Evolutionary conservation across 129 eudicot genomes (phyloP).

Genomic region (Escallonia rubra): DNA sequence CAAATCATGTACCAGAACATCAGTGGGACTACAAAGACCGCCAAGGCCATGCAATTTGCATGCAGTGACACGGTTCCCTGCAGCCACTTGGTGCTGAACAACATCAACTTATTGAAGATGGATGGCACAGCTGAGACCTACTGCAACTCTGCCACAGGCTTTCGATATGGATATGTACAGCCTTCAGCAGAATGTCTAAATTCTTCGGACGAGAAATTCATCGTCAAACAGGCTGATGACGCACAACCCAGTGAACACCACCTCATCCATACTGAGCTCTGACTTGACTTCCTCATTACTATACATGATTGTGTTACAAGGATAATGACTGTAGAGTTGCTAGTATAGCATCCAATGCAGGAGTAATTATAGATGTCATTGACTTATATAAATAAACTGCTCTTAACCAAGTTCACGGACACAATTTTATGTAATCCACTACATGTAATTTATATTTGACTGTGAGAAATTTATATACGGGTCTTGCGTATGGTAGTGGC

Average conservation of each 20-base stretch:
- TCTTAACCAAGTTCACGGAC: too few relatives aligned
- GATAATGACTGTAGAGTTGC: conserved; percentile 3
- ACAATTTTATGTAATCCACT: too few relatives aligned
- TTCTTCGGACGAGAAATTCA: conserved; percentile 46
- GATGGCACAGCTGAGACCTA: conserved; percentile 74
- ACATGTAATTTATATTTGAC: neutral
- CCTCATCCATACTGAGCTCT: conserved; percentile 74
- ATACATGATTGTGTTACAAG: neutral
- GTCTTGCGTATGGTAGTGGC: too few relatives aligned
- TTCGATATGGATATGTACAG: conserved; percentile 48
- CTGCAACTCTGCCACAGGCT: conserved; percentile 78
- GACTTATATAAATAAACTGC: too few relatives aligned
- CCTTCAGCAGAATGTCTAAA: conserved; percentile 86
- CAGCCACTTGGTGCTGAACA: conserved; percentile 62
- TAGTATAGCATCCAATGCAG: conserved; percentile 4
- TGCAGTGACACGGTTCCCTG: conserved; percentile 92
- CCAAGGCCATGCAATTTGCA: conserved; percentile 77
- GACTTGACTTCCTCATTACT: conserved; percentile 3
- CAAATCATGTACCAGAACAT: conserved; percentile 79
- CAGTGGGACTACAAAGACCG: conserved; percentile 72
- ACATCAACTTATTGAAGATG: conserved; percentile 45
- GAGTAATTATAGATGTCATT: too few relatives aligned
- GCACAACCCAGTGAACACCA: conserved; percentile 23
- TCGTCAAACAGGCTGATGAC: conserved; percentile 18
- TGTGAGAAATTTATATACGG: neutral